phyloP scores from a whole-genome alignment of 2,329 filamentous ascomycete genomes.

The Colletotrichum horii region DNA sequence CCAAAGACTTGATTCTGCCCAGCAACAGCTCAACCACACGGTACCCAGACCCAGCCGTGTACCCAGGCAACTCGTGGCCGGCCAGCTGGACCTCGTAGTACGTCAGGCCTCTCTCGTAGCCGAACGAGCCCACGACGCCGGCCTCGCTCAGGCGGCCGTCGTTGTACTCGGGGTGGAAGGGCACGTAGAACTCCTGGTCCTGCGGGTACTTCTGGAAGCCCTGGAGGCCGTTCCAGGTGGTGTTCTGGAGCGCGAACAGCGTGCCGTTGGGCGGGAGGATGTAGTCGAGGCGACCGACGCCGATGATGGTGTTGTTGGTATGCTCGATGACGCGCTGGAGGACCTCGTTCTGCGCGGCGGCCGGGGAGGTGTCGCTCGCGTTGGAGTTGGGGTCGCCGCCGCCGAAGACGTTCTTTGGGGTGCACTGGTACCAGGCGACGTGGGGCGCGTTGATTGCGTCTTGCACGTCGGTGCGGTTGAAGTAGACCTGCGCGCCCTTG shows the following conservation, averaged over 20 bases:
- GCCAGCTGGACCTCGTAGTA: conserved; percentile 21
- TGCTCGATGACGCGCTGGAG: conserved; percentile 32
- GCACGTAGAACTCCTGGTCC: conserved; percentile 9
- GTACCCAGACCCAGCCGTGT: conserved; percentile 30
- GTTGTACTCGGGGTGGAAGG: conserved; percentile 34
- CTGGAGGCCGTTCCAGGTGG: conserved; percentile 71
- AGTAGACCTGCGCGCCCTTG: conserved; percentile 67
- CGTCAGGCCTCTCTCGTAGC: conserved; percentile 21
- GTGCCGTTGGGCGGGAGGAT: conserved; percentile 68
- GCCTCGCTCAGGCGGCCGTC: neutral
- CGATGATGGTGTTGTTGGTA: conserved; percentile 37
- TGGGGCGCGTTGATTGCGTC: conserved; percentile 68
- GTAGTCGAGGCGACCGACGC: conserved; percentile 46
- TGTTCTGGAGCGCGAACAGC: conserved; percentile 70
- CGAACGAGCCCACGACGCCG: conserved; percentile 19
- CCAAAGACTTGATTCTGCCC: conserved; percentile 27
- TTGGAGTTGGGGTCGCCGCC: conserved; percentile 9
- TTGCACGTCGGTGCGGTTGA: conserved; percentile 74
- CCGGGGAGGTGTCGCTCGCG: conserved; percentile 8
- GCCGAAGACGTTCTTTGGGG: conserved; percentile 28
- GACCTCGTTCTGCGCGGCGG: conserved; percentile 10
- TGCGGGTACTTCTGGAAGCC: conserved; percentile 62
- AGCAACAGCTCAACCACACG: conserved; percentile 32
- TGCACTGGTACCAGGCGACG: conserved; percentile 31
- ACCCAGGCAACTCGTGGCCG: conserved; percentile 31